These are phyloP conservation scores for Umbelopsis vinacea DNA, from an alignment of 192 early-diverging fungal genomes.

Conservation along the genomic window DNA sequence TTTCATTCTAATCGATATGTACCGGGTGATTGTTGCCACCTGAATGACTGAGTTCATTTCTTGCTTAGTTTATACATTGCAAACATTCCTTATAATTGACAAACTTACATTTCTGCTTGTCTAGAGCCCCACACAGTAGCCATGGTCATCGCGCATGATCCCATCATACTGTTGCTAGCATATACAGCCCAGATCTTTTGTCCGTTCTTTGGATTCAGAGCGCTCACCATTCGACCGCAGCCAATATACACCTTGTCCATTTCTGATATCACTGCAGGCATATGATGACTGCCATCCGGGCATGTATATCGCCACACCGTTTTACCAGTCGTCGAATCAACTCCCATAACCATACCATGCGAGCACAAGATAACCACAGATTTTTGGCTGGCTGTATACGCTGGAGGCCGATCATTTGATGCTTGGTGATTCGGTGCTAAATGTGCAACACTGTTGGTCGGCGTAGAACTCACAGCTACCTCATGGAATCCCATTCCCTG, in stretches of 20 bases:
- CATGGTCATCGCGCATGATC: slow-evolving; percentile 15
- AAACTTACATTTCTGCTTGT: slow-evolving; percentile 19
- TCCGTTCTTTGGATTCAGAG: slow-evolving; percentile 17
- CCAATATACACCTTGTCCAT: slow-evolving; percentile 25
- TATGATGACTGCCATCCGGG: slow-evolving; percentile 24
- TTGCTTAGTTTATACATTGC: too few relatives aligned
- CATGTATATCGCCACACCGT: slow-evolving; percentile 30
- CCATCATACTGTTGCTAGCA: slow-evolving; percentile 16
- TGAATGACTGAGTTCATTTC: too few relatives aligned
- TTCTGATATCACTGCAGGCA: slow-evolving; percentile 27
- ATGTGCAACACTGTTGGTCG: slow-evolving; percentile 14
- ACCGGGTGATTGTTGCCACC: too few relatives aligned
- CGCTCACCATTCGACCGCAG: slow-evolving; percentile 25
- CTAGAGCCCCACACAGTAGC: slow-evolving; percentile 29
- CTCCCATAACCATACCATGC: slow-evolving; percentile 26
- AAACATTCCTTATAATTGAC: too few relatives aligned
- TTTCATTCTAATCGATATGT: too few relatives aligned
- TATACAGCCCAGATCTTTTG: slow-evolving; percentile 11
- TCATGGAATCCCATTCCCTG: slow-evolving; percentile 33
- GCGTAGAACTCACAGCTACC: slow-evolving; percentile 24
- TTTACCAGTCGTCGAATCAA: slow-evolving; percentile 22
- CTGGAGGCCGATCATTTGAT: background rate
- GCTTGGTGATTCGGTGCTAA: background rate
- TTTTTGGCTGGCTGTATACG: background rate
- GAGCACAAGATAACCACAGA: slow-evolving; percentile 24